Evolutionary conservation across 306 rosid species (phyloP).

Genomic region (Gleditsia sinensis): DNA sequence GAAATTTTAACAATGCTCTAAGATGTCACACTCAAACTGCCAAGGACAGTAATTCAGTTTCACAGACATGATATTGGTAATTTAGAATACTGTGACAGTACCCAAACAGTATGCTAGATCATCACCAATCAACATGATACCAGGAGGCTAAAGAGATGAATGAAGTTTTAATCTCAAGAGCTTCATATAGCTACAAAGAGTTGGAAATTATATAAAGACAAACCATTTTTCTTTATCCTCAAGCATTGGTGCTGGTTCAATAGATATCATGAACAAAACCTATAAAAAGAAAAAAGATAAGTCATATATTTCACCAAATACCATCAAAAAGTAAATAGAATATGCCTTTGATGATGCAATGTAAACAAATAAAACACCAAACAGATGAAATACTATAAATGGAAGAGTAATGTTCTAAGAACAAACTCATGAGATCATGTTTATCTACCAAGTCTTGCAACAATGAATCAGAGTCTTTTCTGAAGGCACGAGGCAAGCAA

Average conservation of each 20-base stretch:
- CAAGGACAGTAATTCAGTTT: neutral
- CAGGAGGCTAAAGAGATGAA: neutral
- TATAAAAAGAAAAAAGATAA: constrained; percentile 31
- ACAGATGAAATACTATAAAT: neutral
- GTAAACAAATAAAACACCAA: constrained; percentile 1
- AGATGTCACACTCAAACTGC: neutral
- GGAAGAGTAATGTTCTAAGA: neutral
- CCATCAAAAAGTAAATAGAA: neutral
- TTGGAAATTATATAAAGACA: constrained; percentile 38
- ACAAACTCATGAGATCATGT: neutral
- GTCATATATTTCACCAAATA: constrained; percentile 42
- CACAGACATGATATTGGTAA: neutral
- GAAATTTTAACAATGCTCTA: too few species aligned
- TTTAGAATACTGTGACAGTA: neutral
- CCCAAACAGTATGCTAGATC: constrained; percentile 25
- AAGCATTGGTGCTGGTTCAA: constrained; percentile 99
- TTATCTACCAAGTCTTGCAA: neutral
- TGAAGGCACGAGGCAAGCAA: neutral
- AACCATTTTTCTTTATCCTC: constrained; percentile 99
- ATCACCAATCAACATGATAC: neutral
- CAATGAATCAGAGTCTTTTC: neutral
- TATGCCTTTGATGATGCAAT: neutral
- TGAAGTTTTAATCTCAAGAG: constrained; percentile 3
- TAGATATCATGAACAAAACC: constrained; percentile 99
- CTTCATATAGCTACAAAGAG: constrained; percentile 17